Conservation (phyloP, 768 basidiomycete species). For the Phlegmacium glaucopus region DNA sequence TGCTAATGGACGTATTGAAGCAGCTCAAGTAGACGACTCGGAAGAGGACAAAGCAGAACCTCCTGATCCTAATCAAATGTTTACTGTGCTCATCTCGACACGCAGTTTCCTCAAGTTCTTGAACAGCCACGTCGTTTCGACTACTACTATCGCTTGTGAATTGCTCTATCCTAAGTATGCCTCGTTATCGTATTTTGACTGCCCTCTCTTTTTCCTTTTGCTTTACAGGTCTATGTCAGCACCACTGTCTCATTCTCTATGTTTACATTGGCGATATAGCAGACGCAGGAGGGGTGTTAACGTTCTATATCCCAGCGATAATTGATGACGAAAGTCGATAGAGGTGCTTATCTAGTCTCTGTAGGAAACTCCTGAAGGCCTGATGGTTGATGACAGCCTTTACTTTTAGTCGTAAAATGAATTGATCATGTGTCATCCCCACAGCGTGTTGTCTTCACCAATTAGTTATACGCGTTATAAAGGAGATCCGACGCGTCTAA, state of each 20-base stretch:
- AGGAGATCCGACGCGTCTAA: too few relatives aligned
- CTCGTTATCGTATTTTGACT: neutral
- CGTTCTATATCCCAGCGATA: slow-evolving; percentile 83
- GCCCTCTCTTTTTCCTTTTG: neutral
- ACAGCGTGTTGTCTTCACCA: too few relatives aligned
- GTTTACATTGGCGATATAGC: slow-evolving; percentile 83
- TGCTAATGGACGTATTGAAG: slow-evolving; percentile 5
- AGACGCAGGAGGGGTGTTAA: slow-evolving; percentile 80
- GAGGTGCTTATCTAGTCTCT: too few relatives aligned
- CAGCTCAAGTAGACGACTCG: slow-evolving; percentile 27
- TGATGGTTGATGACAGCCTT: too few relatives aligned
- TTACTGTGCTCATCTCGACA: slow-evolving; percentile 65
- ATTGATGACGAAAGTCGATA: slow-evolving; percentile 45
- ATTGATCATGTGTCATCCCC: too few relatives aligned
- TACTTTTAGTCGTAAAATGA: too few relatives aligned
- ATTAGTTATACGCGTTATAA: too few relatives aligned
- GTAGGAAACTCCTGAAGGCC: too few relatives aligned
- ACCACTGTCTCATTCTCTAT: slow-evolving; percentile 83
- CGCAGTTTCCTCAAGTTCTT: slow-evolving; percentile 81
- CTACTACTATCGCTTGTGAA: slow-evolving; percentile 80
- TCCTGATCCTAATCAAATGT: slow-evolving; percentile 54
- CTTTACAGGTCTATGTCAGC: slow-evolving; percentile 68
- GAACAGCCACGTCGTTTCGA: slow-evolving; percentile 75
- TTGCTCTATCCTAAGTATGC: neutral
- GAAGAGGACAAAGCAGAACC: slow-evolving; percentile 33